Base-by-base conservation (phyloP, 2,329 filamentous ascomycete genomes). In the Pseudogymnoascus sp. region DNA sequence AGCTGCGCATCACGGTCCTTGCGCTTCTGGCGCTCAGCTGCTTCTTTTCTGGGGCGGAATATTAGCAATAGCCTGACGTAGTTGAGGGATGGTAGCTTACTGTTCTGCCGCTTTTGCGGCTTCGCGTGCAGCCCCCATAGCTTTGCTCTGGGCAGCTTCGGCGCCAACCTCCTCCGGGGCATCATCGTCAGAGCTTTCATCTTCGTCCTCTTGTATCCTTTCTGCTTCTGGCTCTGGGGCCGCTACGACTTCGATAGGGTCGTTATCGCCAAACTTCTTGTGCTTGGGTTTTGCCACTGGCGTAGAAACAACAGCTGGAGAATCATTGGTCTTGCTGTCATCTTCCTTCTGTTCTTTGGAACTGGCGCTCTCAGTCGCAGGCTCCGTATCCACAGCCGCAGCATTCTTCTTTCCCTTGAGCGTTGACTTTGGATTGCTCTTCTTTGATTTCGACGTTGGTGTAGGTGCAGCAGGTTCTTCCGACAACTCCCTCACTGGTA, bases 111-210 rank as follows among this genome's bases (percentile, higher is more conserved):
- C 69, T 37, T 65, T 69, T n/a, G 64, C 63, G n/a, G 67, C 64
- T n/a, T 68, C 65, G 9, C 61, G 64, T 41, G 65, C 62, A 47
- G 64, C 67, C 20, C 30, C 60, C 35, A 64, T 65, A 18, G 64
- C 61, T 22, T 58, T 61, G 22, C 68, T 54, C 12, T 62, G 61
- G 30, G 70, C 69, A 28, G 67, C 65, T 57, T 69, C 60, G 7
- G 61, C 64, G 12, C 64, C 66, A 39, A 71, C 64, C 20, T 65
- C 68, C 59, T 71, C 69, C 39, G 70, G 70, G 9, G 69, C 69
- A 62, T 71, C 70, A 58, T 71, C 67, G 22, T 71, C 70, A 50
- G 58, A 61, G 11, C 62, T 59, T n/a, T 16, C 11, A 5, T 18
- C 11, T 2, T 64, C 37, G 14, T 39, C 39, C 28, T 60, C 59